These are phyloP conservation scores for Ceratobasidium sp. DNA, from an alignment of 1,284 basidiomycete species.

Conservation along the genomic window DNA sequence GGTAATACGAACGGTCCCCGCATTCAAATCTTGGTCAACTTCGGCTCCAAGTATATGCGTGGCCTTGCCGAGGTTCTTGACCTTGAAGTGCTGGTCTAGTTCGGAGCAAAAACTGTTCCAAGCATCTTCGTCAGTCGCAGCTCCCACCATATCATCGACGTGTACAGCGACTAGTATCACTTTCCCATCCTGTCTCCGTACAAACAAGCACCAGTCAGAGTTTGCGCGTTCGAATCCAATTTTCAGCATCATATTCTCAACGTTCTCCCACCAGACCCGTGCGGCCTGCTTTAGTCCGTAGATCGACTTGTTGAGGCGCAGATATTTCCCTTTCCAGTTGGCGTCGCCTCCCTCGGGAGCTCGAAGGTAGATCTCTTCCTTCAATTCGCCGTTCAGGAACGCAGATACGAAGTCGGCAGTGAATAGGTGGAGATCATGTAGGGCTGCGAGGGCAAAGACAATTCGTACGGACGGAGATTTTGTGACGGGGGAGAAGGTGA, in stretches of 20 bases:
- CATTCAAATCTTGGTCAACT: conserved; percentile 29
- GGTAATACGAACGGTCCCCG: conserved; percentile 24
- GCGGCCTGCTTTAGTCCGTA: conserved; percentile 38
- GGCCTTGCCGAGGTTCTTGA: conserved; percentile 45
- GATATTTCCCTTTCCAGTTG: neutral
- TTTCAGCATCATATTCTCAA: neutral
- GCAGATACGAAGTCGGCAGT: conserved; percentile 26
- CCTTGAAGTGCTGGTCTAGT: conserved; percentile 34
- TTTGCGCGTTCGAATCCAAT: conserved; percentile 33
- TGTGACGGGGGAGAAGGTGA: conserved; percentile 28
- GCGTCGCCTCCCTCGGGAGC: neutral
- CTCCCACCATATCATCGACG: conserved; percentile 50
- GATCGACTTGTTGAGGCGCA: conserved; percentile 6
- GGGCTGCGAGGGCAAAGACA: conserved; percentile 12
- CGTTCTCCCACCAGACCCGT: conserved; percentile 23
- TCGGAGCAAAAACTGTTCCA: conserved; percentile 33
- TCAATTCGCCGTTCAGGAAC: conserved; percentile 38
- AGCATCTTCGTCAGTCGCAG: neutral
- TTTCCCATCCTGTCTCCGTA: neutral
- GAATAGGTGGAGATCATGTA: conserved; percentile 11
- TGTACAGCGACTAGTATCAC: conserved; percentile 48
- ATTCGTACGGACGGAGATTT: conserved; percentile 1
- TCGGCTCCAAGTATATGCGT: conserved; percentile 47
- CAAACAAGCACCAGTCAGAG: conserved; percentile 23
- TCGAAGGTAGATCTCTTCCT: conserved; percentile 42